Percentiles rank a stretch among this genome's conserved stretches.
Conservation (phyloP, 306 rosid species). For the Cajanus cajan region DNA sequence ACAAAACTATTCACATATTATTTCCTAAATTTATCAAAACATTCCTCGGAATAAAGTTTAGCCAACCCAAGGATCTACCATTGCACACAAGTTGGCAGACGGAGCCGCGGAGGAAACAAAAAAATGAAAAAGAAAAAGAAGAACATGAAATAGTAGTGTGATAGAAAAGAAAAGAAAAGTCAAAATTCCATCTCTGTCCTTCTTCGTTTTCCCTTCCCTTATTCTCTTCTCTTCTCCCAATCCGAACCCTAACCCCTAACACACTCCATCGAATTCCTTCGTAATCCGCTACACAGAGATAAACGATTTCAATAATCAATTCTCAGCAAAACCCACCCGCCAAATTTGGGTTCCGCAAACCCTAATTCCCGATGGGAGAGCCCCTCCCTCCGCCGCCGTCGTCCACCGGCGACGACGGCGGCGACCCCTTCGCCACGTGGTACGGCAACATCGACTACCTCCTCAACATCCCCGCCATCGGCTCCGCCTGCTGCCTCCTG, state of each 20-base stretch:
- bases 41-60: too few species aligned
- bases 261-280: background rate
- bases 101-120: background rate
- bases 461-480: slow-evolving; percentile 84
- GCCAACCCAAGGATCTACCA: too few species aligned
- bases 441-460: slow-evolving; percentile 92
- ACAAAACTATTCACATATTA: too few species aligned
- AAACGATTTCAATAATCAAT: background rate
- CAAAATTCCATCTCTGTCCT: slow-evolving; percentile 7
- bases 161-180: background rate
- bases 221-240: background rate
- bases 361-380: slow-evolving; percentile 43
- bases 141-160: background rate
- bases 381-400: slow-evolving; percentile 59
- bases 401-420: slow-evolving; percentile 47
- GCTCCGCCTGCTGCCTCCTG: slow-evolving; percentile 68
- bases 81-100: background rate
- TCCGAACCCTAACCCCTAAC: slow-evolving; percentile 29
- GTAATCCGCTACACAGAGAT: slow-evolving; percentile 27
- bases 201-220: background rate
- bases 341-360: slow-evolving; percentile 24
- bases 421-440: slow-evolving; percentile 47
- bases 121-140: slow-evolving; percentile 4
- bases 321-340: slow-evolving; percentile 7
- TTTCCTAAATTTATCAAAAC: too few species aligned